Conservation (phyloP, 2,329 filamentous ascomycete species). For the Alternaria arbusti region DNA sequence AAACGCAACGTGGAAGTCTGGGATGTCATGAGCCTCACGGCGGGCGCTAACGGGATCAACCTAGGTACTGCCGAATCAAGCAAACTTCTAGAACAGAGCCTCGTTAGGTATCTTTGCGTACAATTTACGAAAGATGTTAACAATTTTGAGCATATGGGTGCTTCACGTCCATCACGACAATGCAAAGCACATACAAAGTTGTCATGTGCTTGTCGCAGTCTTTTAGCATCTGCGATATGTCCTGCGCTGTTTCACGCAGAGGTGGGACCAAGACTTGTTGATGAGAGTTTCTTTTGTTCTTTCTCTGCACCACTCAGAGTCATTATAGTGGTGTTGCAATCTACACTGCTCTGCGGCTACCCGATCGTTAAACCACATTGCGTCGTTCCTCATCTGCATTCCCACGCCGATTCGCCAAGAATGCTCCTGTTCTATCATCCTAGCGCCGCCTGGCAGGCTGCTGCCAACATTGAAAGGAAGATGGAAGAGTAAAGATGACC, state of each 20-base stretch:
- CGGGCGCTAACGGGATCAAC: conserved; percentile 35
- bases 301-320: conserved; percentile 40
- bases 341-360: conserved; percentile 34
- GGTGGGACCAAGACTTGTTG: neutral
- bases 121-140: neutral
- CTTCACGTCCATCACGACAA: neutral
- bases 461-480: conserved; percentile 38
- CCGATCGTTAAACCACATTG: conserved; percentile 33
- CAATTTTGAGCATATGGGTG: neutral
- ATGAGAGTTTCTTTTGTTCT: conserved; percentile 35
- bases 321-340: conserved; percentile 42
- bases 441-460: conserved; percentile 35
- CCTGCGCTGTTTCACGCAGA: neutral
- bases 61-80: conserved; percentile 11
- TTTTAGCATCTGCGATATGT: neutral
- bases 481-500: conserved; percentile 36
- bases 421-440: conserved; percentile 38
- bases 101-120: neutral
- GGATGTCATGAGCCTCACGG: conserved; percentile 29
- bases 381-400: conserved; percentile 35
- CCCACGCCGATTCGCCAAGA: conserved; percentile 29
- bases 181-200: neutral
- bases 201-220: neutral
- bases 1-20: conserved; percentile 41
- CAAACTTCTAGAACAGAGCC: conserved; percentile 3